A percentile compares a stretch with the other conserved stretches of the same genome.
These are phyloP conservation scores for Blastomyces parvus DNA, from an alignment of 2,329 filamentous ascomycete genomes.

Conservation along the genomic window DNA sequence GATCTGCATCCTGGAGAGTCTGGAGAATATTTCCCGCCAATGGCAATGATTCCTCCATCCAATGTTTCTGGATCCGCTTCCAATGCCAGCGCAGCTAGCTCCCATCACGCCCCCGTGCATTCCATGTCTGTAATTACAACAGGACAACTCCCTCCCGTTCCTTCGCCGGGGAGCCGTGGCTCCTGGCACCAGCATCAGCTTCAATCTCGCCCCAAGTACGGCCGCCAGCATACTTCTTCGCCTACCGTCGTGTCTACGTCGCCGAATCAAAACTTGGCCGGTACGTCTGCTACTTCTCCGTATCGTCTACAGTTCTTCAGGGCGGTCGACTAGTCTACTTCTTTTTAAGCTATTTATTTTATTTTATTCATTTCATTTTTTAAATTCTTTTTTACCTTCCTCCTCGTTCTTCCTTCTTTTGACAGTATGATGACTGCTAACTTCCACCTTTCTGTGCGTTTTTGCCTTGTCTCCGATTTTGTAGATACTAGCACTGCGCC, in stretches of 20 bases:
- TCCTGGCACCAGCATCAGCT: slow-evolving; percentile 49
- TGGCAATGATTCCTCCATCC: slow-evolving; percentile 43
- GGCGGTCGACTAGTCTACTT: slow-evolving; percentile 6
- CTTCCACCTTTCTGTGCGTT: neutral
- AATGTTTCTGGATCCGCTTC: slow-evolving; percentile 32
- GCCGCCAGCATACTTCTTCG: slow-evolving; percentile 68
- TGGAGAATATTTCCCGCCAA: slow-evolving; percentile 77
- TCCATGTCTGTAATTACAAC: slow-evolving; percentile 74
- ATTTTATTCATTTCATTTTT: too few relatives aligned
- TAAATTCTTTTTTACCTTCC: too few relatives aligned
- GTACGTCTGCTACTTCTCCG: slow-evolving; percentile 7
- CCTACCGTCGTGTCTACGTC: slow-evolving; percentile 56
- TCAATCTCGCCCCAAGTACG: slow-evolving; percentile 51
- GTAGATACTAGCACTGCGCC: slow-evolving; percentile 33
- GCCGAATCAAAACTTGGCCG: slow-evolving; percentile 28
- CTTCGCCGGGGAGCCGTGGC: slow-evolving; percentile 65
- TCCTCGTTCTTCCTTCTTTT: neutral
- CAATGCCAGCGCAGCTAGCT: slow-evolving; percentile 33
- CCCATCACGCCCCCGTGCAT: slow-evolving; percentile 40
- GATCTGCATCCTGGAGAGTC: slow-evolving; percentile 57
- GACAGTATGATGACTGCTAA: neutral
- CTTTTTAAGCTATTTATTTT: neutral
- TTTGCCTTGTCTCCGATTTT: neutral
- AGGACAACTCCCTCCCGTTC: slow-evolving; percentile 68
- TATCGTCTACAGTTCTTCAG: too few relatives aligned